These are phyloP conservation scores for Picochlorum sp. DNA, from an alignment of 139 green algal genomes.

Conservation along the genomic window DNA sequence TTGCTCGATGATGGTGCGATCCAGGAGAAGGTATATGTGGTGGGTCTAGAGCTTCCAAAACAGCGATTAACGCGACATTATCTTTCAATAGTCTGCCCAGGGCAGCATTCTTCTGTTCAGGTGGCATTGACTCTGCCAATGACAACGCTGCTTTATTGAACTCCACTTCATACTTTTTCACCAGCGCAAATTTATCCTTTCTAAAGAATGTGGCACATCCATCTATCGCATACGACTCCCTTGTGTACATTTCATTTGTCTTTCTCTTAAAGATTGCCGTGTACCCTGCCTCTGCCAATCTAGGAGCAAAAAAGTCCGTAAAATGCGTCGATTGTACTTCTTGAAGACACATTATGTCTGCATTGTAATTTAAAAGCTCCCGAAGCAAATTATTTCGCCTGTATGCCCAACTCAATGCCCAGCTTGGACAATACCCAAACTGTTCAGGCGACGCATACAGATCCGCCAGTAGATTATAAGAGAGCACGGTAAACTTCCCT, in stretches of 20 bases:
- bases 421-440: slow-evolving; percentile 72
- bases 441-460: slow-evolving; percentile 90
- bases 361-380: slow-evolving; percentile 77
- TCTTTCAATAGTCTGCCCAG: slow-evolving; percentile 93
- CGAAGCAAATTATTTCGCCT: slow-evolving; percentile 82
- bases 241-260: slow-evolving; percentile 82
- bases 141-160: slow-evolving; percentile 98
- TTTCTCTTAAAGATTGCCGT: slow-evolving; percentile 98
- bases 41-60: slow-evolving; percentile 83
- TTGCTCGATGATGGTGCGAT: slow-evolving; percentile 2
- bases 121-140: slow-evolving; percentile 71
- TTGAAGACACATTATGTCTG: slow-evolving; percentile 96
- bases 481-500: slow-evolving; percentile 82
- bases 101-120: slow-evolving; percentile 84
- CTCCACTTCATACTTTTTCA: slow-evolving; percentile 99
- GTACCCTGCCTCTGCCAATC: slow-evolving; percentile 84
- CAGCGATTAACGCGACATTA: slow-evolving; percentile 94
- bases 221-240: slow-evolving; percentile 78
- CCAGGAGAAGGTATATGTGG: slow-evolving; percentile 18
- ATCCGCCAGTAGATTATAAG: slow-evolving; percentile 96
- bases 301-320: slow-evolving; percentile 49
- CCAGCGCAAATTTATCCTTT: slow-evolving; percentile 74
- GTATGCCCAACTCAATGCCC: slow-evolving; percentile 89
- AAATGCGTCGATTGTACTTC: slow-evolving; percentile 93
- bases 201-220: slow-evolving; percentile 97